Evolutionary conservation across 1,284 basidiomycete species (phyloP).

Genomic region (Coniferiporia sulphurascens): DNA sequence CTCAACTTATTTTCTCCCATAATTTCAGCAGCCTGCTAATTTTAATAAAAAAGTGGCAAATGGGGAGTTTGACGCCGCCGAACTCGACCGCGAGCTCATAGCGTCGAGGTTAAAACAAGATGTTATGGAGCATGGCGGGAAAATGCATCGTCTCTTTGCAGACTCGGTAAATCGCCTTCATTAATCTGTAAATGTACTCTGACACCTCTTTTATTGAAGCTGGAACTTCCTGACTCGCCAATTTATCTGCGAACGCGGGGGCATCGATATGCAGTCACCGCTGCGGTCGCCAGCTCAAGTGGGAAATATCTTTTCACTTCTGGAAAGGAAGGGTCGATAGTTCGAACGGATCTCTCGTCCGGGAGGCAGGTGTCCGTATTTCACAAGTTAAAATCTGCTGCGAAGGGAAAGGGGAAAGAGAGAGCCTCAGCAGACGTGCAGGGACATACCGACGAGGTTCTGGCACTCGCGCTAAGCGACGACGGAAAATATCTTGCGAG

Average conservation of each 20-base stretch:
- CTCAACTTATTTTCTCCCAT: slow-evolving; percentile 15
- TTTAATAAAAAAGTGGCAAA: slow-evolving; percentile 44
- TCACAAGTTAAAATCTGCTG: slow-evolving; percentile 47
- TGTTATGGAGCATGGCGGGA: slow-evolving; percentile 80
- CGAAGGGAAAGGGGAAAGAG: slow-evolving; percentile 54
- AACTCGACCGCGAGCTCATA: slow-evolving; percentile 89
- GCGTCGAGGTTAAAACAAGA: slow-evolving; percentile 87
- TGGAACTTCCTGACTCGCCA: slow-evolving; percentile 41
- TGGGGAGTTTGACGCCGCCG: slow-evolving; percentile 88
- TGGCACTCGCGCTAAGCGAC: slow-evolving; percentile 77
- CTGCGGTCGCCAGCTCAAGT: slow-evolving; percentile 67
- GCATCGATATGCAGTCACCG: slow-evolving; percentile 74
- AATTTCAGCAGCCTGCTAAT: not conserved
- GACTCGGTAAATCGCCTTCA: slow-evolving; percentile 47
- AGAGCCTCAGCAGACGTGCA: slow-evolving; percentile 41
- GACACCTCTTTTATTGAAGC: slow-evolving; percentile 33
- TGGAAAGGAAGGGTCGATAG: slow-evolving; percentile 82
- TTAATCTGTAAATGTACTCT: slow-evolving; percentile 7
- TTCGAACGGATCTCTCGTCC: slow-evolving; percentile 71
- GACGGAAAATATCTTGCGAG: slow-evolving; percentile 86
- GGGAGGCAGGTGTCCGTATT: slow-evolving; percentile 56
- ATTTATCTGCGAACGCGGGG: slow-evolving; percentile 58
- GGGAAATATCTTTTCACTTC: slow-evolving; percentile 72
- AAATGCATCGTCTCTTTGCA: slow-evolving; percentile 78
- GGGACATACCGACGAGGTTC: slow-evolving; percentile 87